Percentiles rank a stretch among this genome's conserved stretches.
These are phyloP conservation scores for Eutypella sp. DNA, from an alignment of 2,329 filamentous ascomycete species.

Conservation along the genomic window DNA sequence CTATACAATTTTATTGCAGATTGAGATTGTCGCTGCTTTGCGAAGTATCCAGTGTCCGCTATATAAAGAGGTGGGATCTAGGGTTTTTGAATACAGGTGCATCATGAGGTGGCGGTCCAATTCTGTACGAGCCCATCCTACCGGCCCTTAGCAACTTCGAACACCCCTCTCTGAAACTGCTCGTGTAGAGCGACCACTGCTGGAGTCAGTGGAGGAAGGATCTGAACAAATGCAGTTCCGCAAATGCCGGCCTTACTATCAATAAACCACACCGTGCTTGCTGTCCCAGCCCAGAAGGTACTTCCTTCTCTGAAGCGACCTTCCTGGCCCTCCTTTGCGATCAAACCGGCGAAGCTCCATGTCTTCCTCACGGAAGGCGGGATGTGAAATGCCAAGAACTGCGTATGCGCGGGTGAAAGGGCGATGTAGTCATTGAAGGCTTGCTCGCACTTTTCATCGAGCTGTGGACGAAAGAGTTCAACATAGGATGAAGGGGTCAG, in stretches of 20 bases:
- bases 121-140: background rate
- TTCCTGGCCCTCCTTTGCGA: conserved; percentile 17
- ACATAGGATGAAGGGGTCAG: conserved; percentile 14
- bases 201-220: conserved; percentile 18
- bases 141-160: background rate
- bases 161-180: conserved; percentile 17
- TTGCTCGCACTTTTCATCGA: conserved; percentile 17
- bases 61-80: no score
- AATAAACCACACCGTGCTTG: conserved; percentile 21
- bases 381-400: conserved; percentile 14
- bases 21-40: no score
- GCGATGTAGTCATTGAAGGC: conserved; percentile 18
- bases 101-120: no score
- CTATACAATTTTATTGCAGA: no score
- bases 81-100: no score
- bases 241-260: conserved; percentile 19
- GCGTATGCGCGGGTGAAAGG: conserved; percentile 7
- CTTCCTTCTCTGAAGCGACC: conserved; percentile 14
- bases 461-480: conserved; percentile 23
- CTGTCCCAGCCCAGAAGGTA: conserved; percentile 18
- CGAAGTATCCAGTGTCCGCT: no score
- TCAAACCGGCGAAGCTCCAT: conserved; percentile 21
- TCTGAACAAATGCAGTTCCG: conserved; percentile 17
- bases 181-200: conserved; percentile 15
- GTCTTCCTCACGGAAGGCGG: conserved; percentile 15